These are phyloP conservation scores for Draba incana DNA, from an alignment of 345 rosid species.

Conservation along the genomic window DNA sequence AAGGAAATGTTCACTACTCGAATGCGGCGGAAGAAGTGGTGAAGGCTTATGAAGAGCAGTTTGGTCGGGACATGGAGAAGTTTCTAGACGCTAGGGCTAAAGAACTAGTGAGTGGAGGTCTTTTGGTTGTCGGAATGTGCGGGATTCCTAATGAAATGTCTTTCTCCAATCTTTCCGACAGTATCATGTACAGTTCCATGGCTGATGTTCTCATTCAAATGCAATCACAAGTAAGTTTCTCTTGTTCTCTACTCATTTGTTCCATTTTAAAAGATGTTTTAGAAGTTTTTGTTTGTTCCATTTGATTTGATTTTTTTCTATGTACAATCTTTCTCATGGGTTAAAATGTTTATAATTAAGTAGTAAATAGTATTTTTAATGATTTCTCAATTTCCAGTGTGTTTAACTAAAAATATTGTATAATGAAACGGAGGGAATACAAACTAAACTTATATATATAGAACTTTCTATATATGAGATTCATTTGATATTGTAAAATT, in stretches of 20 bases:
- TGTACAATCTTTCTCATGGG: no score
- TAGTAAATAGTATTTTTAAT: no score
- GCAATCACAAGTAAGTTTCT: slow-evolving; percentile 37
- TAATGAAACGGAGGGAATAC: no score
- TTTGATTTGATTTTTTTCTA: no score
- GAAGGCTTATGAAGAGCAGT: slow-evolving; percentile 46
- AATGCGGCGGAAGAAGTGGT: slow-evolving; percentile 41
- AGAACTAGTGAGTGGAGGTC: slow-evolving; percentile 50
- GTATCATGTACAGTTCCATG: slow-evolving; percentile 56
- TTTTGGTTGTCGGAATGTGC: slow-evolving; percentile 46
- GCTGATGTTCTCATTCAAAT: slow-evolving; percentile 52
- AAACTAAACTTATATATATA: no score
- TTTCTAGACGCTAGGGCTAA: slow-evolving; percentile 48
- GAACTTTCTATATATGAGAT: neutral
- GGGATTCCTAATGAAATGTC: slow-evolving; percentile 39
- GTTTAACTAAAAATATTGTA: no score
- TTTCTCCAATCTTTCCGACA: slow-evolving; percentile 42
- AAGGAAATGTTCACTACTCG: slow-evolving; percentile 48
- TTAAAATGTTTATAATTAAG: no score
- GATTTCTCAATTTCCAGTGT: no score
- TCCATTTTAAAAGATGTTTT: no score
- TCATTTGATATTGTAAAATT: neutral
- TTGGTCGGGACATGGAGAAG: slow-evolving; percentile 45
- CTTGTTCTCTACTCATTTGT: neutral
- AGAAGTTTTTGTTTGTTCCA: no score